These are phyloP conservation scores for Naganishia liquefaciens DNA, from an alignment of 1,284 basidiomycete genomes.

Conservation along the genomic window DNA sequence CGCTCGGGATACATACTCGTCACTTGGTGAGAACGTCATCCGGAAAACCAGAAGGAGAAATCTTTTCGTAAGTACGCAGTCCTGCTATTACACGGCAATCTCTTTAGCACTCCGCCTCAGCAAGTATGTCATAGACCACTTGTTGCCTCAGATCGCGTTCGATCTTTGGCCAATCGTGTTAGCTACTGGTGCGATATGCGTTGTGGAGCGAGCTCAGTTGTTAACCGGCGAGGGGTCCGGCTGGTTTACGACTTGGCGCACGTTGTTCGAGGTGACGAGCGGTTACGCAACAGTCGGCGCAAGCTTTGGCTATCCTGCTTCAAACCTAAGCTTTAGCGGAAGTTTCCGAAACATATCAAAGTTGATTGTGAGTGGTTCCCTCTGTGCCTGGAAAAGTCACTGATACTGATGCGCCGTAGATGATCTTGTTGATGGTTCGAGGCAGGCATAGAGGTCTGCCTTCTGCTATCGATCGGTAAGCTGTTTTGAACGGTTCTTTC, in stretches of 20 bases:
- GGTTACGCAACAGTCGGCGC: conserved; percentile 44
- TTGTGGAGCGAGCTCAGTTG: conserved; percentile 42
- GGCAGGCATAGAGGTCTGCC: conserved; percentile 50
- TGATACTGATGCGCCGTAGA: conserved; percentile 26
- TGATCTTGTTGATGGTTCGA: conserved; percentile 49
- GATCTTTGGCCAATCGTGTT: conserved; percentile 46
- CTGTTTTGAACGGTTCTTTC: neutral
- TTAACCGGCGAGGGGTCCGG: conserved; percentile 36
- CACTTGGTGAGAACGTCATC: neutral
- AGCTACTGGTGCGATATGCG: conserved; percentile 42
- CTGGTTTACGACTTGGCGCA: conserved; percentile 43
- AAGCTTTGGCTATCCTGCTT: conserved; percentile 41
- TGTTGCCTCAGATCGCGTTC: conserved; percentile 45
- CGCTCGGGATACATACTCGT: conserved; percentile 8
- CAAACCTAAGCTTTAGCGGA: conserved; percentile 39
- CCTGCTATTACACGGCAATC: conserved; percentile 26
- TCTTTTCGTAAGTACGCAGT: conserved; percentile 9
- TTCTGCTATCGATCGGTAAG: conserved; percentile 45
- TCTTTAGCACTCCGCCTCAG: conserved; percentile 25
- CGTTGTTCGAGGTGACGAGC: conserved; percentile 46
- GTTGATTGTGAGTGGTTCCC: conserved; percentile 41
- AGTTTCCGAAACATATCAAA: conserved; percentile 46
- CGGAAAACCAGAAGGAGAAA: neutral
- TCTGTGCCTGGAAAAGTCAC: neutral
- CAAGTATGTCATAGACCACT: conserved; percentile 43